These are phyloP conservation scores for Colletotrichum lentis DNA, from an alignment of 2,329 filamentous ascomycete species.

Conservation along the genomic window DNA sequence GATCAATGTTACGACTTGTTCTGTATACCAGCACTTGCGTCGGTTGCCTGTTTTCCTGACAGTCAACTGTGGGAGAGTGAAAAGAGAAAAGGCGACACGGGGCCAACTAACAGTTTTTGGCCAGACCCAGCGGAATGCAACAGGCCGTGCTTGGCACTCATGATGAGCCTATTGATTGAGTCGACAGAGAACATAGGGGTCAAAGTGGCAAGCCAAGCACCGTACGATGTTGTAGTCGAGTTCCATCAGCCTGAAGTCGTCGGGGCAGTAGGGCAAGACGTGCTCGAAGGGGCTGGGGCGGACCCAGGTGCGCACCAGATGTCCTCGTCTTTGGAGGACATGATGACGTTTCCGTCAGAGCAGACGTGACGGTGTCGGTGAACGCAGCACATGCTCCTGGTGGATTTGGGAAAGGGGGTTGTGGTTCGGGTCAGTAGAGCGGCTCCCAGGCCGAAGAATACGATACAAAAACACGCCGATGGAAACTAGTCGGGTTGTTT, in stretches of 20 bases:
- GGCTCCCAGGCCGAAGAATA: neutral
- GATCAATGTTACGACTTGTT: neutral
- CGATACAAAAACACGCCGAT: too few species aligned
- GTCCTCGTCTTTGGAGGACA: neutral
- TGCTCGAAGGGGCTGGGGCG: neutral
- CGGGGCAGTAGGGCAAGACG: neutral
- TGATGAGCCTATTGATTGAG: too few species aligned
- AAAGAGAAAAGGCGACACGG: neutral
- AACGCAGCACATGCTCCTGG: neutral
- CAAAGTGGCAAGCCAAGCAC: neutral
- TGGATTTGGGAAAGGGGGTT: too few species aligned
- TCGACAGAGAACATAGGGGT: too few species aligned
- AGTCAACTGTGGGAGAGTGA: neutral
- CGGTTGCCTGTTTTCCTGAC: too few species aligned
- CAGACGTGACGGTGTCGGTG: constrained; percentile 3
- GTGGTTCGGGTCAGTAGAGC: neutral
- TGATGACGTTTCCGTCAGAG: neutral
- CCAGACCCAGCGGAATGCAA: too few species aligned
- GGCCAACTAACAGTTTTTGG: too few species aligned
- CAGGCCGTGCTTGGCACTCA: too few species aligned
- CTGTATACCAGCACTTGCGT: neutral
- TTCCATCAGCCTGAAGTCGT: neutral
- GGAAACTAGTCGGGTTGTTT: too few species aligned
- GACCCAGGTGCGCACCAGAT: neutral
- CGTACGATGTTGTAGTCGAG: neutral